Conservation (phyloP, 2,329 filamentous ascomycete species). For the Colletotrichum cordylinicola region DNA sequence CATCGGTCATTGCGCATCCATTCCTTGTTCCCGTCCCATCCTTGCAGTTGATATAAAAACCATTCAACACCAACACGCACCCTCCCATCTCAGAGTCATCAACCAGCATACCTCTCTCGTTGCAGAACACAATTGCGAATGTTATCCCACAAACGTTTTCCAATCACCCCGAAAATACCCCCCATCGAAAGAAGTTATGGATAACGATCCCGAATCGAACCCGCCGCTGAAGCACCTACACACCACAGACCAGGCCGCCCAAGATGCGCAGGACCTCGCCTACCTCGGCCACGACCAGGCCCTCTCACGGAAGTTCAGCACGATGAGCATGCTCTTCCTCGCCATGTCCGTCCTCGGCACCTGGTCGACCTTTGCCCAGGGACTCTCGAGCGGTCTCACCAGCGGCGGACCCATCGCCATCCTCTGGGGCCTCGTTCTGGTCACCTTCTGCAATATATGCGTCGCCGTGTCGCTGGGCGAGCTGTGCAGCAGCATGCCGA, state of each 20-base stretch:
- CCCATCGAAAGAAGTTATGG: not conserved
- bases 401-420: constrained; percentile 60
- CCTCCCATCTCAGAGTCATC: not conserved
- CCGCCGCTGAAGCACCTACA: not conserved
- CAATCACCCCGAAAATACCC: not conserved
- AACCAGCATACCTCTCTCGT: not conserved
- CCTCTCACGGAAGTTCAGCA: constrained; percentile 53
- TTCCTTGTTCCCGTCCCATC: not conserved
- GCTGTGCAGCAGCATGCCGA: constrained; percentile 64
- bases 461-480: constrained; percentile 62
- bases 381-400: constrained; percentile 47
- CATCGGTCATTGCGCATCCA: not conserved
- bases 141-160: not conserved
- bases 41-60: not conserved
- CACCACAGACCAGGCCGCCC: not conserved
- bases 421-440: constrained; percentile 59
- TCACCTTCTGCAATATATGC: constrained; percentile 56
- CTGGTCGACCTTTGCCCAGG: constrained; percentile 62
- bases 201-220: not conserved
- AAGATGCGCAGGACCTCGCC: constrained; percentile 45
- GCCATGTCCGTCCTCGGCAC: constrained; percentile 64
- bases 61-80: not conserved
- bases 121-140: not conserved
- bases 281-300: constrained; percentile 44
- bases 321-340: constrained; percentile 62